Conservation (phyloP, 1,284 basidiomycete species). For the Hemileia vastatrix region DNA sequence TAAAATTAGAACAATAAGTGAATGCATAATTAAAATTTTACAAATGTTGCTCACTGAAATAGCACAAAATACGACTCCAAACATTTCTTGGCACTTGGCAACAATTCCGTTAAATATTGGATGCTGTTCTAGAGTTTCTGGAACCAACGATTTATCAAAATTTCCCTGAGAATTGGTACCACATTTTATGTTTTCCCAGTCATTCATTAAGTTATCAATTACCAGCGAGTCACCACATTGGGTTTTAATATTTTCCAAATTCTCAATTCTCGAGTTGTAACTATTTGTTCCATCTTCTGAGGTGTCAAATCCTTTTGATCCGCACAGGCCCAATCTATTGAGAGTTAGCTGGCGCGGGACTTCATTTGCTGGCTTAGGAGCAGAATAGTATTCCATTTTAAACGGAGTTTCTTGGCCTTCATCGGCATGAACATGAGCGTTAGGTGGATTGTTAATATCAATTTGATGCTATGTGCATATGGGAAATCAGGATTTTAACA, state of each 20-base stretch:
- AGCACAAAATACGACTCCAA: constrained; percentile 29
- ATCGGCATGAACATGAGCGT: constrained; percentile 6
- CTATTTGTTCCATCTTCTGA: constrained; percentile 5
- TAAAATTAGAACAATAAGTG: no score
- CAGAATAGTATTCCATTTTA: constrained; percentile 1
- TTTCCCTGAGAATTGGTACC: no score
- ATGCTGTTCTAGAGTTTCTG: constrained; percentile 23
- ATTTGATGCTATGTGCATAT: background rate
- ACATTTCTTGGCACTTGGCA: constrained; percentile 27
- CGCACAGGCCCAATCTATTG: constrained; percentile 13
- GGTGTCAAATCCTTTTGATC: constrained; percentile 3
- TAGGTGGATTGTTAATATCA: constrained; percentile 1
- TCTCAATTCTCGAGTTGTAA: no score
- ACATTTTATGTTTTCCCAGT: no score
- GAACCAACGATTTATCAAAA: constrained; percentile 1
- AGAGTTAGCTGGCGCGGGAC: constrained; percentile 4
- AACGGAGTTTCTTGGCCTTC: constrained; percentile 2
- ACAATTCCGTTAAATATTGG: constrained; percentile 33
- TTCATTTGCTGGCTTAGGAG: constrained; percentile 17
- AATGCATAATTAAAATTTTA: no score
- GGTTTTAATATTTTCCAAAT: no score
- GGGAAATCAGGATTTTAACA: no score
- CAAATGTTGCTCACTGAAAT: constrained; percentile 33
- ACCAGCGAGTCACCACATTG: no score
- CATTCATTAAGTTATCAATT: no score